phyloP scores from a whole-genome alignment of 345 rosid genomes.

The Eutrema heterophyllum region DNA sequence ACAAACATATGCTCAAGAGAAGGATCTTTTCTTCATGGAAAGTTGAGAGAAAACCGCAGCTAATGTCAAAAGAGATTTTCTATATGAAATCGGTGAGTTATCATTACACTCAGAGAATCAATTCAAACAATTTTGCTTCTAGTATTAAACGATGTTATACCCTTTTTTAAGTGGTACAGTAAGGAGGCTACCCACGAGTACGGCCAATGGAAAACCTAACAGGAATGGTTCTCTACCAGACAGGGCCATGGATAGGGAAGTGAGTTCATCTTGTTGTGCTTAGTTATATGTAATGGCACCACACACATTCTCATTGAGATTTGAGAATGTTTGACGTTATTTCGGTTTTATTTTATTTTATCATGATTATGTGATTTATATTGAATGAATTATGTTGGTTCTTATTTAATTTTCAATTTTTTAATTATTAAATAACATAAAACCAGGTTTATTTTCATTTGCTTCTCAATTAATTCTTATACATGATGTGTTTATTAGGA shows the following conservation, averaged over 20 bases:
- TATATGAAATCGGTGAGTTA: conserved; percentile 65
- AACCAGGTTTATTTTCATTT: no score
- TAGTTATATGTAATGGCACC: no score
- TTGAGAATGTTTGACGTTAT: no score
- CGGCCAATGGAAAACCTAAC: conserved; percentile 80
- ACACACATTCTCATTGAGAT: no score
- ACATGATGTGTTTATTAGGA: no score
- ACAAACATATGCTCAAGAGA: conserved; percentile 71
- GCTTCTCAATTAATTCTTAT: no score
- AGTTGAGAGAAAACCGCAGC: conserved; percentile 89
- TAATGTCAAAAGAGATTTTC: conserved; percentile 85
- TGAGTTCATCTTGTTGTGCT: no score
- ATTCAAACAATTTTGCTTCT: background rate
- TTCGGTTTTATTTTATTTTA: no score
- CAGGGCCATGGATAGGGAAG: background rate
- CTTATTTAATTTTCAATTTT: no score
- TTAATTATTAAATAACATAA: no score
- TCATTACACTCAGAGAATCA: background rate
- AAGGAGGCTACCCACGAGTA: conserved; percentile 66
- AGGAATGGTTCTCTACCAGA: conserved; percentile 85
- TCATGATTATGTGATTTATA: no score
- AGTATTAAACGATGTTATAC: background rate
- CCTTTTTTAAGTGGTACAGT: conserved; percentile 40
- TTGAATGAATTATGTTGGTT: no score
- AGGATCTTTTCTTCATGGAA: conserved; percentile 89